phyloP scores from a whole-genome alignment of 2,329 filamentous ascomycete species.

The Blumeriella jaapii region DNA sequence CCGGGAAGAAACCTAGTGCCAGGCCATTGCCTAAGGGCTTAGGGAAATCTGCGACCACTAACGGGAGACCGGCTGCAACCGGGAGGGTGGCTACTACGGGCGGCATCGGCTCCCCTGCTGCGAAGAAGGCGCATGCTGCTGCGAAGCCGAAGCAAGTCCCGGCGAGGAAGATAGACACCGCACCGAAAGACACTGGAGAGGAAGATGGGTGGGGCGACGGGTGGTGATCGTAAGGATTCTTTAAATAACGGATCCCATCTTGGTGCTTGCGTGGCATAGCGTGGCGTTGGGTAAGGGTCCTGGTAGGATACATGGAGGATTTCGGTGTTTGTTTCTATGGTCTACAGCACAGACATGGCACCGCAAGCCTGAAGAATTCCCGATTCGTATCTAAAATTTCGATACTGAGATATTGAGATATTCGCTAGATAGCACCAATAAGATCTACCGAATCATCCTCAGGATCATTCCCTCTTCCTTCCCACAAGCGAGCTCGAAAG shows the following conservation, averaged over 20 bases:
- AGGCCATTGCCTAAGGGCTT: constrained; percentile 79
- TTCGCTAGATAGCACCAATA: no score
- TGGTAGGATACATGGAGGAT: constrained; percentile 1
- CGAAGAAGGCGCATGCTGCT: constrained; percentile 22
- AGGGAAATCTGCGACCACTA: constrained; percentile 40
- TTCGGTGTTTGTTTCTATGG: no score
- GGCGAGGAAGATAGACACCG: constrained; percentile 58
- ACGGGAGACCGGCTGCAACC: constrained; percentile 24
- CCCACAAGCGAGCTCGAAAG: no score
- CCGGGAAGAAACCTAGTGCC: constrained; percentile 47
- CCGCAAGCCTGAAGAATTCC: no score
- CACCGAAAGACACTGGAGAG: constrained; percentile 46
- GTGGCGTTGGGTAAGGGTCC: constrained; percentile 1
- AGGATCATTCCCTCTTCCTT: no score
- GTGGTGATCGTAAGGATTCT: constrained; percentile 34
- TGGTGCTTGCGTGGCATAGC: constrained; percentile 6
- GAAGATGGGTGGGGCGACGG: constrained; percentile 55
- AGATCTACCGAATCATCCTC: no score
- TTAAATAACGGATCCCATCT: neutral
- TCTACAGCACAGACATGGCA: no score
- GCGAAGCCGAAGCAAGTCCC: constrained; percentile 32
- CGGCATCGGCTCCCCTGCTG: constrained; percentile 20
- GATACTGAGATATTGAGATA: no score
- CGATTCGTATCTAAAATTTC: no score
- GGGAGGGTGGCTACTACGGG: constrained; percentile 30